Conservation (phyloP, 1,139 yeast genomes). For the Debaryomyces fabryi region DNA sequence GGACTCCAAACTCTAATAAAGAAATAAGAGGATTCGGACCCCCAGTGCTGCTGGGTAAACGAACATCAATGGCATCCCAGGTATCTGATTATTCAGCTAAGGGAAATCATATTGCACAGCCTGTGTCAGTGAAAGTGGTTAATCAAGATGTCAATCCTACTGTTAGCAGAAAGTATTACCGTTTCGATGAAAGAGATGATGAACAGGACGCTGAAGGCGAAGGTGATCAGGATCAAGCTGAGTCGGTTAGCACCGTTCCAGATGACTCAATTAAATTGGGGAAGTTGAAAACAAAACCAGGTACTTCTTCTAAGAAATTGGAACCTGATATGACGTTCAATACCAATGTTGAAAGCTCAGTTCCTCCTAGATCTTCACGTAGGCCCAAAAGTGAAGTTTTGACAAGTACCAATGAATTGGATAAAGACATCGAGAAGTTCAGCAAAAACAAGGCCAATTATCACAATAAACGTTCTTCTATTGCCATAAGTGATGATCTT, state of each 20-base stretch:
- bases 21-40: neutral
- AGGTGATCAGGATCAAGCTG: slow-evolving; percentile 9
- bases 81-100: slow-evolving; percentile 35
- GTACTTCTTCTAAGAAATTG: slow-evolving; percentile 10
- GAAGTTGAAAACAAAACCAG: slow-evolving; percentile 15
- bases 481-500: slow-evolving; percentile 39
- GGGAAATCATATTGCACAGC: slow-evolving; percentile 24
- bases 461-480: slow-evolving; percentile 18
- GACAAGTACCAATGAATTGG: slow-evolving; percentile 15
- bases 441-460: slow-evolving; percentile 4
- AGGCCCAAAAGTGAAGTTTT: slow-evolving; percentile 41
- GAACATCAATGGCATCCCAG: slow-evolving; percentile 31
- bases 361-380: slow-evolving; percentile 47
- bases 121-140: slow-evolving; percentile 28
- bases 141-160: slow-evolving; percentile 12
- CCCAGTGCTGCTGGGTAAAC: slow-evolving; percentile 6
- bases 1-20: neutral
- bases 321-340: slow-evolving; percentile 35
- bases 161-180: slow-evolving; percentile 2
- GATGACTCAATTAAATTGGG: slow-evolving; percentile 16
- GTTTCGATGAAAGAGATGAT: slow-evolving; percentile 4
- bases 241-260: neutral
- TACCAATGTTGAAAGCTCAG: slow-evolving; percentile 41
- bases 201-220: slow-evolving; percentile 7
- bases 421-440: slow-evolving; percentile 15